Evolutionary conservation across 495 filamentous ascomycete species (phyloP).

Genomic region (Aspergillus bertholletiae): DNA sequence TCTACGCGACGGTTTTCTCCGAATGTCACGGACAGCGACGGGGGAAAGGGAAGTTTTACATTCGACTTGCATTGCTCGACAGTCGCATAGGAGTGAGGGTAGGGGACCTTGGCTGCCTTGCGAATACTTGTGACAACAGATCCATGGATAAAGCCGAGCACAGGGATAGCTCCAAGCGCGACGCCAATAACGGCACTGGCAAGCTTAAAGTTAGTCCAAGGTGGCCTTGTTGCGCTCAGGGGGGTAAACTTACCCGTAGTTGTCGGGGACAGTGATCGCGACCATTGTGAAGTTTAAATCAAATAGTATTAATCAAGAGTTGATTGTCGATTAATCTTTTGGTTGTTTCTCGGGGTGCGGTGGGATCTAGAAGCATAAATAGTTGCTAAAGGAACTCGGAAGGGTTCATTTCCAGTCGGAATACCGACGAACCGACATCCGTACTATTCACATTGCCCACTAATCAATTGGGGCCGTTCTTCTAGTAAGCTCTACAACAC

Average conservation of each 20-base stretch:
- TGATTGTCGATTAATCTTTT: not conserved
- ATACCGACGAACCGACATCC: constrained; percentile 3
- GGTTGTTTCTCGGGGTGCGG: not conserved
- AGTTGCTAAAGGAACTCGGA: not conserved
- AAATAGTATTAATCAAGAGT: too few relatives aligned
- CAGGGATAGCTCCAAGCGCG: constrained; percentile 48
- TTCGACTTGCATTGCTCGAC: constrained; percentile 53
- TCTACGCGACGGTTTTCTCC: not conserved
- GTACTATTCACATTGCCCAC: too few relatives aligned
- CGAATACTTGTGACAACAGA: constrained; percentile 42
- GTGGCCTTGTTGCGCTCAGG: not conserved
- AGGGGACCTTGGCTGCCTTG: constrained; percentile 52
- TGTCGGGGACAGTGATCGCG: constrained; percentile 40
- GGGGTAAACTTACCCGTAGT: constrained; percentile 45
- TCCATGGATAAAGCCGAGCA: constrained; percentile 59
- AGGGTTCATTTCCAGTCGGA: constrained; percentile 6
- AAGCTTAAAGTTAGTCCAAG: not conserved
- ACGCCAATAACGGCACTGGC: constrained; percentile 56
- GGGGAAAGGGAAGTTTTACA: constrained; percentile 31
- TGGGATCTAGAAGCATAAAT: not conserved
- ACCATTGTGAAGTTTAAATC: constrained; percentile 37
- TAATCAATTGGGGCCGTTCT: too few relatives aligned
- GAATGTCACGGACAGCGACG: constrained; percentile 21
- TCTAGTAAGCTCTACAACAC: too few relatives aligned
- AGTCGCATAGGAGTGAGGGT: constrained; percentile 62